Evolutionary conservation across 129 eudicot genomes (phyloP), one percentile per base, ranked within the genome.

Genomic region (Ambrosia artemisiifolia): DNA sequence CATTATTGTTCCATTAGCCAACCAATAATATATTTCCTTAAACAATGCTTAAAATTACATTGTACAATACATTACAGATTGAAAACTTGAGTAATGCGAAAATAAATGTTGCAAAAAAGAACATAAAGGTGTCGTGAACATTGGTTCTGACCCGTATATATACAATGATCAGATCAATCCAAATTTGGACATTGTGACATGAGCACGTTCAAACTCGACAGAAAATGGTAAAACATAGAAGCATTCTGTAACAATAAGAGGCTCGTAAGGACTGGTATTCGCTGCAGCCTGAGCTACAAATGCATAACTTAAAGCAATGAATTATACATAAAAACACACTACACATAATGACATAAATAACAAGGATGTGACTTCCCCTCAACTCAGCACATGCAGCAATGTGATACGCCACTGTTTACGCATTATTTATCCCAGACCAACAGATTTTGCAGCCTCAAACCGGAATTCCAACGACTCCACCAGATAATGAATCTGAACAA

Each of bases 351-450:
- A 24, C 28, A 24, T 74, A 69, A 16, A 74, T 63, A 75, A 73
- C 73, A 74, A 75, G 69, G 69, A 65, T 67, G 74, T 60, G 71
- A 60, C 48, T 70, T 67, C 35, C 77, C 77, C 65, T 42, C 28
- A 55, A 50, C 69, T 59, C 74, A 77, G 75, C 87, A 80, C 63
- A 55, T 44, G 69, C 57, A 76, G 71, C 73, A 65, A 72, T 65
- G 75, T 59, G 72, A 73, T 63, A 47, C 66, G 78, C 53, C 44
- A 53, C 69, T 50, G 87, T 79, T 83, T 30, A 79, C 79, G 78
- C 73, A 80, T 85, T 85, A 82, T 85, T 81, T 20, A 64, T 64
- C 75, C 80, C 74, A 62, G 43, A 75, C 82, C 63, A 75, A 50
- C 69, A 44, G 68, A 28, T 77, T 74, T 77, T 73, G 71, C 79